A percentile compares a stretch with the other conserved stretches of the same genome.
Evolutionary conservation across 192 early-diverging fungal species (phyloP).

Genomic region (Entomortierella lignicola): DNA sequence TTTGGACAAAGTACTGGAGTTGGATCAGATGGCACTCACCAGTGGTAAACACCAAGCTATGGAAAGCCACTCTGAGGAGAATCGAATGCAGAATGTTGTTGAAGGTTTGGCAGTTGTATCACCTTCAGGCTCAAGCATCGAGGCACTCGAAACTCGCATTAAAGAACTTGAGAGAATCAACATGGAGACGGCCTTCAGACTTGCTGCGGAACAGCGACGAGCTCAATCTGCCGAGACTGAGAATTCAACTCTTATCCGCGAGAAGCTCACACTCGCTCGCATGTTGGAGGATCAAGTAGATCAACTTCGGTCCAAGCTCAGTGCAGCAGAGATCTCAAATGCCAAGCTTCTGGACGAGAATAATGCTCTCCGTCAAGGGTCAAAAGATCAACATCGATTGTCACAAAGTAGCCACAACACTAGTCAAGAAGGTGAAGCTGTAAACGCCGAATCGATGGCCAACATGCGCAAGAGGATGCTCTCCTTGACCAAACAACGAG

Average conservation of each 20-base stretch:
- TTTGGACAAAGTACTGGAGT: conserved; percentile 49
- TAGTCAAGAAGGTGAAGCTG: neutral
- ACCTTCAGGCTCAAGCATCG: conserved; percentile 12
- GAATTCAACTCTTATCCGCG: conserved; percentile 38
- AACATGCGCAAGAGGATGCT: conserved; percentile 45
- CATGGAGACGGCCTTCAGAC: conserved; percentile 37
- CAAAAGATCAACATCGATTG: conserved; percentile 14
- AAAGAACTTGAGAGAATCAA: conserved; percentile 45
- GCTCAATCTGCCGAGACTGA: conserved; percentile 40
- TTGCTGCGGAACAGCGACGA: conserved; percentile 46
- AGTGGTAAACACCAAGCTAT: conserved; percentile 27
- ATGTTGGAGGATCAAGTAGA: conserved; percentile 51
- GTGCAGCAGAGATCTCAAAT: conserved; percentile 40
- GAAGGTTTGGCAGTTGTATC: conserved; percentile 6
- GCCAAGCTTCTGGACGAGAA: conserved; percentile 47
- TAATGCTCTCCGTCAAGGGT: conserved; percentile 23
- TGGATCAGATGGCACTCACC: conserved; percentile 45
- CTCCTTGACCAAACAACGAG: conserved; percentile 43
- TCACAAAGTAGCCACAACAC: conserved; percentile 3
- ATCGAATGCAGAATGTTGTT: conserved; percentile 6
- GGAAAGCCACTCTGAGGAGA: conserved; percentile 9
- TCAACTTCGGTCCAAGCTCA: conserved; percentile 46
- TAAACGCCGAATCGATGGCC: conserved; percentile 28
- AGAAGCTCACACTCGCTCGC: conserved; percentile 43
- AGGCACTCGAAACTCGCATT: conserved; percentile 28